These are phyloP conservation scores for Kwoniella mangroviensis DNA, from an alignment of 768 basidiomycete species.

Conservation along the genomic window DNA sequence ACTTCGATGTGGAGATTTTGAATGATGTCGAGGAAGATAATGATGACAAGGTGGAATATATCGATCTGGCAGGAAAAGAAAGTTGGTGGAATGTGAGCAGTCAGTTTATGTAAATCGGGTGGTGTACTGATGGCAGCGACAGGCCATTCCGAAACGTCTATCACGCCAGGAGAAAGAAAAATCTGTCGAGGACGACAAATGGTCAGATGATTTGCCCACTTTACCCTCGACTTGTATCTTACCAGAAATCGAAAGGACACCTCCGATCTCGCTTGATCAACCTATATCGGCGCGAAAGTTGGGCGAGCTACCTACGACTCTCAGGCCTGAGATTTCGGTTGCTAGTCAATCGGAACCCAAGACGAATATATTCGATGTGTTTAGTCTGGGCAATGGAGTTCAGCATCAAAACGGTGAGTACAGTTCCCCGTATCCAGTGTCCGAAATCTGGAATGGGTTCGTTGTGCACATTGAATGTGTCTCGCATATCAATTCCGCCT, in stretches of 20 bases:
- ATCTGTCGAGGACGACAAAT: background rate
- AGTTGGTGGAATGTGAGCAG: conserved; percentile 18
- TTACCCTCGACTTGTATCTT: conserved; percentile 1
- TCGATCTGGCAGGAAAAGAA: conserved; percentile 8
- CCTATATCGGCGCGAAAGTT: background rate
- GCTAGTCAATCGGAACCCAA: background rate
- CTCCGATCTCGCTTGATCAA: background rate
- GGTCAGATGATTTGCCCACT: conserved; percentile 17
- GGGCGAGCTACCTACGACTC: conserved; percentile 5
- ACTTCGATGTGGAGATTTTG: background rate
- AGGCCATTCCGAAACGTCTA: background rate
- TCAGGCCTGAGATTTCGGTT: background rate
- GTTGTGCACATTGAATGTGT: conserved; percentile 8
- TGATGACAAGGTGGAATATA: conserved; percentile 4
- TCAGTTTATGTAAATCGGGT: background rate
- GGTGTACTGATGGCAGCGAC: background rate
- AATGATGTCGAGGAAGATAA: background rate
- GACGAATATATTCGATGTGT: conserved; percentile 8
- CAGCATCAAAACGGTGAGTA: background rate
- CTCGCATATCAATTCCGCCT: background rate
- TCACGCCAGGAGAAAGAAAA: background rate
- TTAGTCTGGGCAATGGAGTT: background rate
- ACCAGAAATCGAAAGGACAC: background rate
- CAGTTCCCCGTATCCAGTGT: background rate
- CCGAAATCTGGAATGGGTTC: background rate